phyloP scores from a whole-genome alignment of 331 rosid species.

The Phaseolus coccineus region DNA sequence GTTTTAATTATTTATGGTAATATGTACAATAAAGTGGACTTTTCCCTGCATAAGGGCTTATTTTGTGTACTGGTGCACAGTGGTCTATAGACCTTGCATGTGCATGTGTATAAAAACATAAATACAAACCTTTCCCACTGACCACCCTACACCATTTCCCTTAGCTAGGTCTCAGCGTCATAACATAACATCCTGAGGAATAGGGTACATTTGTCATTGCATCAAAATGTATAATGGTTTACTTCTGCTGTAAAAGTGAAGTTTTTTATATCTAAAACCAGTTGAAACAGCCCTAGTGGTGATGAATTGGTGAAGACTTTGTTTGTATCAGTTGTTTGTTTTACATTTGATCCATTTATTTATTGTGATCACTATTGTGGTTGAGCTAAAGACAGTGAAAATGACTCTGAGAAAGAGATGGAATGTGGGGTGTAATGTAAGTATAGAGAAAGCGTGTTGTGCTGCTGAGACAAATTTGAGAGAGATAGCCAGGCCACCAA shows the following conservation, averaged over 20 bases:
- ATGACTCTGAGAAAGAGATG: neutral
- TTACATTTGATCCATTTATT: neutral
- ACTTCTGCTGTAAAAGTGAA: neutral
- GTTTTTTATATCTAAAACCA: neutral
- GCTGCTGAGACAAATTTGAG: neutral
- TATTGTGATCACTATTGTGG: neutral
- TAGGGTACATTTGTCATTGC: neutral
- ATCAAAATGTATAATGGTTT: neutral
- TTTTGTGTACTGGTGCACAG: neutral
- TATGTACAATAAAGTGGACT: neutral
- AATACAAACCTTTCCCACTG: neutral
- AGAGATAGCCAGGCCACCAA: slow-evolving; percentile 7
- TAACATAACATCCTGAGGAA: neutral
- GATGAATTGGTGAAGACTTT: neutral
- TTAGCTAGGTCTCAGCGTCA: neutral
- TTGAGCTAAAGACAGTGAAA: neutral
- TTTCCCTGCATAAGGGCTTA: neutral
- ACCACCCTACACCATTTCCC: neutral
- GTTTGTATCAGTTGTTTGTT: neutral
- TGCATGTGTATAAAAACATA: slow-evolving; percentile 3
- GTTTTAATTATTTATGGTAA: neutral
- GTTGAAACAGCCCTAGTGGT: neutral
- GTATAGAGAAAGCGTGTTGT: neutral
- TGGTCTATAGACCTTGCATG: neutral
- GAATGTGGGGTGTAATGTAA: slow-evolving; percentile 1